Percentiles rank a stretch among this genome's conserved stretches.
Evolutionary conservation across 1,284 basidiomycete species (phyloP).

Genomic region (Ceratobasidium sp.): DNA sequence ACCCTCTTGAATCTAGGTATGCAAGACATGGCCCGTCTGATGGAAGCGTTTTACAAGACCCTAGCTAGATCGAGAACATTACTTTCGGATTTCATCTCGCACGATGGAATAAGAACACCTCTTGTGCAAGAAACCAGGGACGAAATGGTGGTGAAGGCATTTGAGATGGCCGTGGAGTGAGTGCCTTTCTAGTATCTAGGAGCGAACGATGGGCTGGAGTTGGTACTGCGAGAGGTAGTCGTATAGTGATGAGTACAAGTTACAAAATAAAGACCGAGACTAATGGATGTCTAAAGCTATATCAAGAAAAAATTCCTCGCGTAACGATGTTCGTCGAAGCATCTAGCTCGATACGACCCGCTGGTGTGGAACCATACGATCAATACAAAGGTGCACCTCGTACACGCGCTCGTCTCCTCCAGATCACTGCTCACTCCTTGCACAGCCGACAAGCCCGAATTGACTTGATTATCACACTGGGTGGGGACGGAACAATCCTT

Average conservation of each 20-base stretch:
- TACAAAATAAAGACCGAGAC: too few relatives aligned
- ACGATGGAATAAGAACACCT: constrained; percentile 47
- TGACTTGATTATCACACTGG: constrained; percentile 89
- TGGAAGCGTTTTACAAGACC: neutral
- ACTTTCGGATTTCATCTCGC: constrained; percentile 26
- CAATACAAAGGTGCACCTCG: constrained; percentile 54
- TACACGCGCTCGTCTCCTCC: constrained; percentile 13
- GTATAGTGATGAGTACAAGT: too few relatives aligned
- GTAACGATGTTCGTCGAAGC: constrained; percentile 80
- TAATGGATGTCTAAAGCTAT: constrained; percentile 47
- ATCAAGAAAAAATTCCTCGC: constrained; percentile 66
- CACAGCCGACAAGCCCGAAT: constrained; percentile 58
- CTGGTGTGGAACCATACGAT: constrained; percentile 68
- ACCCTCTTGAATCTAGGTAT: neutral
- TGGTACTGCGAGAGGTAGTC: neutral
- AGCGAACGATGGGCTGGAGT: neutral
- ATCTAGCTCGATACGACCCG: constrained; percentile 65
- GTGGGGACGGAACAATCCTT: constrained; percentile 95
- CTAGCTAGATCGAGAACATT: constrained; percentile 9
- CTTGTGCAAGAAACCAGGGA: constrained; percentile 58
- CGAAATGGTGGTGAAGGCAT: constrained; percentile 51
- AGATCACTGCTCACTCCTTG: neutral
- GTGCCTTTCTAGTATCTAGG: constrained; percentile 34
- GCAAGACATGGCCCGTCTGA: neutral
- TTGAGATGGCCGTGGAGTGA: constrained; percentile 52